A percentile compares a stretch with the other conserved stretches of the same genome.
phyloP scores from a whole-genome alignment of 225 moss, liverwort and hornwort species.

The Polytrichum formosum region DNA sequence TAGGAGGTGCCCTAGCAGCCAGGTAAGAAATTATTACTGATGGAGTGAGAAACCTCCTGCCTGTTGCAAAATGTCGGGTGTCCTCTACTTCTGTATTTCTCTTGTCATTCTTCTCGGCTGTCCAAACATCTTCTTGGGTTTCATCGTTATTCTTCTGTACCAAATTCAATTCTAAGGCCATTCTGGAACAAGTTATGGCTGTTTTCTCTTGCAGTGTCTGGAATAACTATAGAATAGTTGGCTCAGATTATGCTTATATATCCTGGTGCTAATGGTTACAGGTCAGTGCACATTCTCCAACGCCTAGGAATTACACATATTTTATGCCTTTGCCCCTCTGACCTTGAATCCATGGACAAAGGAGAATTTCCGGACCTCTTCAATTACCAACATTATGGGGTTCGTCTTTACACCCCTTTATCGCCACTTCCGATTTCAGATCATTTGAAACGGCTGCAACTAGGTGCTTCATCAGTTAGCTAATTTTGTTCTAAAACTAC shows the following conservation, averaged over 20 bases:
- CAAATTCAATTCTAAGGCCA: background rate
- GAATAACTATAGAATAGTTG: too few species aligned
- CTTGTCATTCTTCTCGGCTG: too few species aligned
- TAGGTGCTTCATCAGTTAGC: background rate
- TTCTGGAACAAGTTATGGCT: too few species aligned
- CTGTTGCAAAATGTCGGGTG: too few species aligned
- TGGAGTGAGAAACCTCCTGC: too few species aligned
- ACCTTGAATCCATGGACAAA: constrained; percentile 49
- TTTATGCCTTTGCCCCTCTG: constrained; percentile 86
- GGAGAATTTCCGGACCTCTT: constrained; percentile 77
- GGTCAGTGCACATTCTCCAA: constrained; percentile 73
- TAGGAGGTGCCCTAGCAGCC: constrained; percentile 86
- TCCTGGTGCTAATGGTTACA: constrained; percentile 17
- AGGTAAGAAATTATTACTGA: constrained; percentile 13
- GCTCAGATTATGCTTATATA: background rate
- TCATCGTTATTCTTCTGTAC: too few species aligned
- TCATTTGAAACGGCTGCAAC: background rate
- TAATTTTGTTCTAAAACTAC: background rate
- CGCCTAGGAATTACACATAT: constrained; percentile 70
- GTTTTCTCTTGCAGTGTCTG: too few species aligned
- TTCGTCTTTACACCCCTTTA: constrained; percentile 8
- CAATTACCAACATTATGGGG: constrained; percentile 72
- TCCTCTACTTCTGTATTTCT: too few species aligned
- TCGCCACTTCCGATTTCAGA: too few species aligned
- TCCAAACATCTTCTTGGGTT: too few species aligned